These are phyloP conservation scores for Calonectria pseudoreteaudii DNA, from an alignment of 2,329 filamentous ascomycete genomes.

Conservation along the genomic window DNA sequence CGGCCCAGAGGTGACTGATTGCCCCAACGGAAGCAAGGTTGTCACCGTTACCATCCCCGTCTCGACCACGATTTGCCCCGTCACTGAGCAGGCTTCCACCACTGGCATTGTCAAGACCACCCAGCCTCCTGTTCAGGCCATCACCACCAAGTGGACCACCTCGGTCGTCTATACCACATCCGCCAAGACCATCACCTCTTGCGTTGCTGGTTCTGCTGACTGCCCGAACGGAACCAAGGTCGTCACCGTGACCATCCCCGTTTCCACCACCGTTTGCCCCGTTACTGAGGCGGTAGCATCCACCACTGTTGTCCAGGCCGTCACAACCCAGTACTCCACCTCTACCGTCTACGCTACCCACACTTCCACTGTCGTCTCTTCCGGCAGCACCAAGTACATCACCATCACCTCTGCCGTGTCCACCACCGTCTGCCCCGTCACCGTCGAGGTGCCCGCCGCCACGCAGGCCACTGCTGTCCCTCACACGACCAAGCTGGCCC, in stretches of 20 bases:
- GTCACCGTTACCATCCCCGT: slow-evolving; percentile 42
- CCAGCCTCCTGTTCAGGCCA: background rate
- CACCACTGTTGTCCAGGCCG: background rate
- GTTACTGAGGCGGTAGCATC: background rate
- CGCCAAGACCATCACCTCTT: background rate
- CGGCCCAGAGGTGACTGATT: slow-evolving; percentile 44
- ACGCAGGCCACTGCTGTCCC: slow-evolving; percentile 3
- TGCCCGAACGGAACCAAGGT: background rate
- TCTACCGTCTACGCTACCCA: background rate
- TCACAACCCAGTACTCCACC: background rate
- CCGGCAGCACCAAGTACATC: background rate
- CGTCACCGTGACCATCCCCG: background rate
- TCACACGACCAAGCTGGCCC: slow-evolving; percentile 6
- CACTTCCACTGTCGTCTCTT: background rate
- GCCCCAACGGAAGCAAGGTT: slow-evolving; percentile 42
- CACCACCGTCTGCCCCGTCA: background rate
- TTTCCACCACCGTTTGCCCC: background rate
- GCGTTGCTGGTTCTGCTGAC: background rate
- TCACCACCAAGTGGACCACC: slow-evolving; percentile 4
- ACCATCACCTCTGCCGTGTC: background rate
- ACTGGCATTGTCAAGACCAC: background rate
- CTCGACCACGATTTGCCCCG: slow-evolving; percentile 47
- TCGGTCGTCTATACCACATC: background rate
- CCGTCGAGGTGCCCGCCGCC: background rate
- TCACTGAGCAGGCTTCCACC: background rate